These are phyloP conservation scores for Zygotorulaspora danielsina DNA, from an alignment of 805 yeast genomes.

Conservation along the genomic window DNA sequence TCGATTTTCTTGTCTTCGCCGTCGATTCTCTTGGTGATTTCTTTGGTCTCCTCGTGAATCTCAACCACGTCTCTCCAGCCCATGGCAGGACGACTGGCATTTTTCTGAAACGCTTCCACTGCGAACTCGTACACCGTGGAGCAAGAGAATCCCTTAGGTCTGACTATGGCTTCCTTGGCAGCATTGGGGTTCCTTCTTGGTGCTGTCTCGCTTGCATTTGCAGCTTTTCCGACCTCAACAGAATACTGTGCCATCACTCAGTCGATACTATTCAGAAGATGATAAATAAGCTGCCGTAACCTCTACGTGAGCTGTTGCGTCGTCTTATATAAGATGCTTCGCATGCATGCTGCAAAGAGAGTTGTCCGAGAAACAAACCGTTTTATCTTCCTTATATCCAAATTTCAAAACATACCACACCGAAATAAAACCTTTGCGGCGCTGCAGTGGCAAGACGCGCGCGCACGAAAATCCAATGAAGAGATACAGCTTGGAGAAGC, in stretches of 20 bases:
- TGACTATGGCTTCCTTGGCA: slow-evolving; percentile 44
- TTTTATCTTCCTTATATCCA: too few relatives aligned
- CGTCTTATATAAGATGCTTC: too few relatives aligned
- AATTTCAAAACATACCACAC: too few relatives aligned
- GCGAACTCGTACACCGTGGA: slow-evolving; percentile 67
- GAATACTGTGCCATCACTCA: slow-evolving; percentile 31
- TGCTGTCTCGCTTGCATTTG: slow-evolving; percentile 73
- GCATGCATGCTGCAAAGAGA: too few relatives aligned
- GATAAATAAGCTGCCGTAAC: background rate
- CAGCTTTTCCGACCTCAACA: slow-evolving; percentile 63
- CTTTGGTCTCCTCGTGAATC: slow-evolving; percentile 69
- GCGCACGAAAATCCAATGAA: too few relatives aligned
- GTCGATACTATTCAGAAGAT: too few relatives aligned
- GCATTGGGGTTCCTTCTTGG: slow-evolving; percentile 56
- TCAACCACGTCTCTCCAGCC: slow-evolving; percentile 78
- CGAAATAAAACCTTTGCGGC: too few relatives aligned
- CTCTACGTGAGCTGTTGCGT: background rate
- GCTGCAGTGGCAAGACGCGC: too few relatives aligned
- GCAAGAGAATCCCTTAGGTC: slow-evolving; percentile 63
- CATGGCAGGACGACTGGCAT: slow-evolving; percentile 53
- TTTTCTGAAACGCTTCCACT: slow-evolving; percentile 54
- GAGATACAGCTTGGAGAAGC: too few relatives aligned
- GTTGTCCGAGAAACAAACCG: too few relatives aligned
- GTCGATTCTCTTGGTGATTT: slow-evolving; percentile 67
- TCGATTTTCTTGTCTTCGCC: slow-evolving; percentile 70